These are phyloP conservation scores for Microascus cirrosus DNA, from an alignment of 2,329 filamentous ascomycete genomes.

Conservation along the genomic window DNA sequence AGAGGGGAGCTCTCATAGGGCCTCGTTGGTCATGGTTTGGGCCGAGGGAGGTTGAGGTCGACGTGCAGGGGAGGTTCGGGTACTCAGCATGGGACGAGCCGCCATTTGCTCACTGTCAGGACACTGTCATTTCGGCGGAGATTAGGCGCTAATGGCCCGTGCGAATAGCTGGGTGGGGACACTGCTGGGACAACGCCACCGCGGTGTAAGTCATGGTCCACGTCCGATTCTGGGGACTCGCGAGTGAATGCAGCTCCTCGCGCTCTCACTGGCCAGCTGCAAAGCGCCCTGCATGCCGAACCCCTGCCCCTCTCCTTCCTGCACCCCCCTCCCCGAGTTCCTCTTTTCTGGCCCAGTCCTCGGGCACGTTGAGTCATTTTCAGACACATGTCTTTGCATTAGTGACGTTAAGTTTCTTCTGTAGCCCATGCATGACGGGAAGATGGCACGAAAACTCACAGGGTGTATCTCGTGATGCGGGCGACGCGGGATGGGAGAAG, in stretches of 20 bases:
- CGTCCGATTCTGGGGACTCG: neutral
- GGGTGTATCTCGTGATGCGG: neutral
- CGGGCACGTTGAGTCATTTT: neutral
- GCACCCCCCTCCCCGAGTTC: neutral
- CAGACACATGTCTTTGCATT: conserved; percentile 3
- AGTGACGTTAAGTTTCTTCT: neutral
- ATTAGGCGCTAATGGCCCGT: neutral
- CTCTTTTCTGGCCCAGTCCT: neutral
- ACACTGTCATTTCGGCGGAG: neutral
- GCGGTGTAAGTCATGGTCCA: neutral
- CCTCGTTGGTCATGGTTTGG: conserved; percentile 2
- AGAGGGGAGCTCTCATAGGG: neutral
- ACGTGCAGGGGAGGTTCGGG: neutral
- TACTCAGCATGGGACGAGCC: neutral
- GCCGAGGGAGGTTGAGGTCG: neutral
- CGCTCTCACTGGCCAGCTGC: conserved; percentile 1
- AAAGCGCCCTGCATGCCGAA: neutral
- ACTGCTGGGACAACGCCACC: neutral
- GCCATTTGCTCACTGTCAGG: neutral
- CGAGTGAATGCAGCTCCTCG: neutral
- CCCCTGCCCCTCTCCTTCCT: neutral
- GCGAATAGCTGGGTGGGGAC: neutral
- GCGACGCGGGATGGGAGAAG: neutral
- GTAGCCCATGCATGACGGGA: neutral
- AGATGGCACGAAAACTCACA: neutral